These are phyloP conservation scores for Trichocomaceae sp. DNA, from an alignment of 2,329 filamentous ascomycete species.

Conservation along the genomic window DNA sequence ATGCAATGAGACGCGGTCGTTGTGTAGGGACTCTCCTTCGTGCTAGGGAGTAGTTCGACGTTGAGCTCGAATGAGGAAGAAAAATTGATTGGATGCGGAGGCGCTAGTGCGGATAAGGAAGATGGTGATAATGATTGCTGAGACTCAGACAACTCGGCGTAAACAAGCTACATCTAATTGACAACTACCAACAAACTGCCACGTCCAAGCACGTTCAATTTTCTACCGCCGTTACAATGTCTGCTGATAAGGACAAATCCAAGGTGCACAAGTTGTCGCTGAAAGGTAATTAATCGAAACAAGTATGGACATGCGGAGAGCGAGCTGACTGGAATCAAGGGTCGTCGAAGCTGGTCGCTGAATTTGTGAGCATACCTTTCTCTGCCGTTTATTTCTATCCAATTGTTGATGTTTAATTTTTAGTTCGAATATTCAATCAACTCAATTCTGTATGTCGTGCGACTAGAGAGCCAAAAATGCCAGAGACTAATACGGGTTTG, in stretches of 20 bases:
- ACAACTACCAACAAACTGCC: neutral
- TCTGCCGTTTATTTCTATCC: constrained; percentile 8
- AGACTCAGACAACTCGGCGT: constrained; percentile 24
- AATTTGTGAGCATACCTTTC: constrained; percentile 63
- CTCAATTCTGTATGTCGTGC: constrained; percentile 68
- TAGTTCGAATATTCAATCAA: constrained; percentile 96
- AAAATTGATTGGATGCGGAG: constrained; percentile 5
- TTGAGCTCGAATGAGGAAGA: constrained; percentile 23
- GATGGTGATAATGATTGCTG: constrained; percentile 25
- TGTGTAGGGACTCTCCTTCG: no score
- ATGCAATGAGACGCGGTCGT: neutral
- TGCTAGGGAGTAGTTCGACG: constrained; percentile 5
- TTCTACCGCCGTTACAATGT: constrained; percentile 25
- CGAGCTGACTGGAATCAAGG: constrained; percentile 41
- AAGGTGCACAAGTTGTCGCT: constrained; percentile 89
- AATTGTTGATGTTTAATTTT: neutral
- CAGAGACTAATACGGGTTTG: constrained; percentile 13
- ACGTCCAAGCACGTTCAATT: neutral
- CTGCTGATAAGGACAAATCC: constrained; percentile 59
- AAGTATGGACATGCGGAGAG: constrained; percentile 9
- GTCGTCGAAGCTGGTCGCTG: constrained; percentile 79
- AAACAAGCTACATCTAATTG: constrained; percentile 25
- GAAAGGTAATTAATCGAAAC: constrained; percentile 28
- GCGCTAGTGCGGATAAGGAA: constrained; percentile 9
- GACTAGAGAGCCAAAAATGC: neutral